Evolutionary conservation across 202 grass and related monocot genomes (phyloP).

Genomic region (Digitaria exilis): DNA sequence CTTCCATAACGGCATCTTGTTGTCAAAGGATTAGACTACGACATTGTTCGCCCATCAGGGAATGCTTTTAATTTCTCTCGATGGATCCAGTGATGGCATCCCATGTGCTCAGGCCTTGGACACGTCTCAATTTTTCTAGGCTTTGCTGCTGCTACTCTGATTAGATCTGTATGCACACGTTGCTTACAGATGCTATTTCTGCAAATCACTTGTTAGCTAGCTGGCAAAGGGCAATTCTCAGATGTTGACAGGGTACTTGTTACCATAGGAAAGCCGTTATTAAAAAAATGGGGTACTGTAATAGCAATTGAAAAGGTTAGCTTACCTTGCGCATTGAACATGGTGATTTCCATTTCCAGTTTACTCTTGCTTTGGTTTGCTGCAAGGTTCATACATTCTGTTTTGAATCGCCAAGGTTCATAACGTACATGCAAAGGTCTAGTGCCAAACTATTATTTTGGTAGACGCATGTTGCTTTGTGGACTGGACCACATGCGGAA

Average conservation of each 20-base stretch:
- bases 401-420: too few relatives aligned
- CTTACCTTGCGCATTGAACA: not conserved
- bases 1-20: not conserved
- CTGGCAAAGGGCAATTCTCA: not conserved
- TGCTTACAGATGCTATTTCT: not conserved
- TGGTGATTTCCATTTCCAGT: not conserved
- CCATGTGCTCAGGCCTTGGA: conserved; percentile 33
- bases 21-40: conserved; percentile 11
- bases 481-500: not conserved
- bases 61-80: conserved; percentile 34
- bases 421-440: not conserved
- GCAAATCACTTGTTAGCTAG: not conserved
- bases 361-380: not conserved
- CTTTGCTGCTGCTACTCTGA: not conserved
- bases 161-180: not conserved
- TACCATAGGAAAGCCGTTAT: not conserved
- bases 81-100: conserved; percentile 26
- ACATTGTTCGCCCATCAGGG: not conserved
- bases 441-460: not conserved
- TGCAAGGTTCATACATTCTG: not conserved
- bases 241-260: not conserved
- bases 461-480: not conserved
- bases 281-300: not conserved
- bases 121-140: conserved; percentile 14
- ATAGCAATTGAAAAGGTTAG: not conserved